Evolutionary conservation across 148 eudicot species (phyloP), one percentile per base, ranked within the genome.

Genomic region (Chenopodium album): DNA sequence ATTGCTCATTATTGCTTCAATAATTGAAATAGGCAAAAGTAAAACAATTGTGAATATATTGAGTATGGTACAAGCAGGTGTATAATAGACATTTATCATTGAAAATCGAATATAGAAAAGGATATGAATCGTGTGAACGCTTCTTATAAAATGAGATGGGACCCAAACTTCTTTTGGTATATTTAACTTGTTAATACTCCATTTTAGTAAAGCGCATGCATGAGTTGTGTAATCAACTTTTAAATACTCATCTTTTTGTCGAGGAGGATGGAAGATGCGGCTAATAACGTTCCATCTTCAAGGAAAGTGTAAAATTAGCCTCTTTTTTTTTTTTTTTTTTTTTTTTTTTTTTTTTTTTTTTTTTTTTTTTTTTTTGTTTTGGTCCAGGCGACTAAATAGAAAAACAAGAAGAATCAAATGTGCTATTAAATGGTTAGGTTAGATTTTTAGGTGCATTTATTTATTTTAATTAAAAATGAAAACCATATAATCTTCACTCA

Each of bases 211-310:
- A 48, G 77, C 20, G 82, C 71, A 84, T 70, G 82, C 71, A 84
- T 70, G 86, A 84, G 76, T 84, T 84, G 80, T 76, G 26, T 44
- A 70, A 20, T 84, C 83, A 80, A 79, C 82, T 79, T 79, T 79
- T 28, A 28, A 74, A 74, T 56, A 46, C 60, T 37, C 75, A 68
- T 76, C 76, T 79, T 37, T 62, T 73, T 75, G 54, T 83, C 76
- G 59, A 71, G 65, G 82, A 68, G 29, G 20, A 69, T 60, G 81
- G 56, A 62, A 31, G 77, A 83, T 78, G 56, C 71, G 82, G 64
- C 37, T 56, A 31, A 83, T 62, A 48, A 64, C 20, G 48, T 50
- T 73, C 67, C 73, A 79, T 74, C 60, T 73, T 83, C 34, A 31
- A 83, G 4, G 44, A 71, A 60, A 71, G 52, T 80, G 67, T 26